Evolutionary conservation across 495 filamentous ascomycete genomes (phyloP), one percentile per base, ranked within the genome.

Genomic region (Trichocladium antarcticum): DNA sequence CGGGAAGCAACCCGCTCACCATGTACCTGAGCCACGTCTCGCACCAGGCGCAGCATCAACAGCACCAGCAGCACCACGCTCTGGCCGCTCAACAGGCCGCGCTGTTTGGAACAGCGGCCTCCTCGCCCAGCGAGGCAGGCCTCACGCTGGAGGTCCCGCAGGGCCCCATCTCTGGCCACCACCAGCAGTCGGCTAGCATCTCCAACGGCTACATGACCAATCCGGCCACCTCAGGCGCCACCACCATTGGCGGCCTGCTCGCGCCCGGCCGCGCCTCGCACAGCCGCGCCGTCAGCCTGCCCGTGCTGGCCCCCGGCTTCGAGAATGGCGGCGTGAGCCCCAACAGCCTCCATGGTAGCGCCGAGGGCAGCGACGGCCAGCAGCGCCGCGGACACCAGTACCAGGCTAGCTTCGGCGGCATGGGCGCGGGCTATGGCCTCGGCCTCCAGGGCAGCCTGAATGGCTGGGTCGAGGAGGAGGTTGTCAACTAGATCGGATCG

Each of bases 11-110:
- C 64, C 92, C 92, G 0, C 68, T 98, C 59, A 93, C 87, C n/a
- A 76, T 95, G 81, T 95, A 94, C 64, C 78, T 95, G 35, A 85
- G 78, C 63, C 87, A 94, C 62, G 82, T 89, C 42, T 87, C 81
- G 3, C 77, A 85, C 21, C 84, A 90, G 62, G 82, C 85, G 17
- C 77, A 82, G 32, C 84, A 89, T 50, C 81, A 82, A 37, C 78
- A 82, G 39, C 84, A 88, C 45, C 77, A 83, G 45, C 79, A 83
- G 49, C 78, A 83, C 29, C 78, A 81, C 48, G 70, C 74, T 9
- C 69, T 77, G 20, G 73, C 68, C 15, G 74, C 74, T 6, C 80
- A 80, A 56, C 76, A 81, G 56, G 77, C 77, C 8, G 77, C 76
- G 1, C 63, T 81, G 22, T 81, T 79, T 51, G 74, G 77, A 19